Percentiles rank a stretch among this genome's conserved stretches.
Conservation (phyloP, 257 asterid genomes). For the Ilex asprella region DNA sequence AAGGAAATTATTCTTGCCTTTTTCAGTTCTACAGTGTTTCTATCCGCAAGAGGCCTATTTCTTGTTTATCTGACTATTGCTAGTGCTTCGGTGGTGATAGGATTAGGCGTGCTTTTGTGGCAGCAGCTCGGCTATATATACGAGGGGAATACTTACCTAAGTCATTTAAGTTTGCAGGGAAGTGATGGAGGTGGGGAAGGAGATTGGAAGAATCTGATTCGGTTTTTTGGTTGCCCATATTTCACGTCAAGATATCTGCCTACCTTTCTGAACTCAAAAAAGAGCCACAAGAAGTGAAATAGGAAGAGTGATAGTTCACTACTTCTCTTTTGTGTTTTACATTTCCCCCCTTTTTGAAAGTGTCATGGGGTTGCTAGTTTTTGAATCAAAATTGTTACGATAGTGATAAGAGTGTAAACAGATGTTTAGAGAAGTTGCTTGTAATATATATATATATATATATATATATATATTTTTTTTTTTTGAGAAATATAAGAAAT, state of each 20-base stretch:
- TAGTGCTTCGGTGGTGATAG: conserved; percentile 68
- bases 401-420: too few relatives aligned
- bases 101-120: conserved; percentile 74
- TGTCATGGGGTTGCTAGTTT: too few relatives aligned
- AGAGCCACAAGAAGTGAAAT: conserved; percentile 60
- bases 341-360: too few relatives aligned
- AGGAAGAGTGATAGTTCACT: conserved; percentile 20
- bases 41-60: conserved; percentile 66
- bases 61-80: conserved; percentile 69
- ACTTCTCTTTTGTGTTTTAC: too few relatives aligned
- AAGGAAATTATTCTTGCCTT: conserved; percentile 44
- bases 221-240: conserved; percentile 60
- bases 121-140: conserved; percentile 85
- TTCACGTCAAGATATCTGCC: conserved; percentile 50
- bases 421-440: too few relatives aligned
- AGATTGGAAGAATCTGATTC: conserved; percentile 63
- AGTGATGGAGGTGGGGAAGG: conserved; percentile 38
- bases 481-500: too few relatives aligned
- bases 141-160: conserved; percentile 75
- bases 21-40: conserved; percentile 52
- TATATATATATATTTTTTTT: too few relatives aligned
- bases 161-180: conserved; percentile 49
- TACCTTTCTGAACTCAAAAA: conserved; percentile 55
- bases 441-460: too few relatives aligned
- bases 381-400: too few relatives aligned